phyloP scores from a whole-genome alignment of 2,329 filamentous ascomycete genomes.

The Coniochaeta pulveracea region DNA sequence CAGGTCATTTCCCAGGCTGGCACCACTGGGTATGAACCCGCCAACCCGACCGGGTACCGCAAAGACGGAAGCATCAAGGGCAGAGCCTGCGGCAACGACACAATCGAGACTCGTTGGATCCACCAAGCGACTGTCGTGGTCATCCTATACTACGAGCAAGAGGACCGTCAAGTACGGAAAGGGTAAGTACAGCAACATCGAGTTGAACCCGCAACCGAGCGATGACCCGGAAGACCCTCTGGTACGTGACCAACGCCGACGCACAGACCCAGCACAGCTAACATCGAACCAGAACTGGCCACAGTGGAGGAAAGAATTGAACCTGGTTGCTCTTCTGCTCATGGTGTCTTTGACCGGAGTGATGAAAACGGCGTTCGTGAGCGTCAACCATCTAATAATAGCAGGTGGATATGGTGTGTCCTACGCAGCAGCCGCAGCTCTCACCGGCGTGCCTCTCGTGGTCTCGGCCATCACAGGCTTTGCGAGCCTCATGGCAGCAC shows the following conservation, averaged over 20 bases:
- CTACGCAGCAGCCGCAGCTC: constrained; percentile 33
- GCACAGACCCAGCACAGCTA: neutral
- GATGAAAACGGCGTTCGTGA: constrained; percentile 43
- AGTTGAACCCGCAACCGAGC: constrained; percentile 43
- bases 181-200: constrained; percentile 28
- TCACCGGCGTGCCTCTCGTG: constrained; percentile 42
- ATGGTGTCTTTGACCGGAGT: constrained; percentile 33
- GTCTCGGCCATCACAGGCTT: constrained; percentile 34
- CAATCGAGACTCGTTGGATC: constrained; percentile 19
- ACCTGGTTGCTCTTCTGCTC: constrained; percentile 33
- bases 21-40: constrained; percentile 13
- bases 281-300: constrained; percentile 38
- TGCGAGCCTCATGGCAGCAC: constrained; percentile 27
- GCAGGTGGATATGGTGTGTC: constrained; percentile 29
- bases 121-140: constrained; percentile 23
- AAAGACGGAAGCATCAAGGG: constrained; percentile 4
- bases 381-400: constrained; percentile 32
- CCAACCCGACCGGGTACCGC: constrained; percentile 14
- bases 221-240: constrained; percentile 42
- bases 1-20: constrained; percentile 4
- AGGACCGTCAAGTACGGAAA: constrained; percentile 34
- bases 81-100: neutral
- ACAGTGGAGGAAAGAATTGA: constrained; percentile 39
- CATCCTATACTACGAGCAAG: constrained; percentile 18
- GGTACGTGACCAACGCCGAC: constrained; percentile 21